phyloP scores from a whole-genome alignment of 768 basidiomycete species.

The Phaeotremella fagi region DNA sequence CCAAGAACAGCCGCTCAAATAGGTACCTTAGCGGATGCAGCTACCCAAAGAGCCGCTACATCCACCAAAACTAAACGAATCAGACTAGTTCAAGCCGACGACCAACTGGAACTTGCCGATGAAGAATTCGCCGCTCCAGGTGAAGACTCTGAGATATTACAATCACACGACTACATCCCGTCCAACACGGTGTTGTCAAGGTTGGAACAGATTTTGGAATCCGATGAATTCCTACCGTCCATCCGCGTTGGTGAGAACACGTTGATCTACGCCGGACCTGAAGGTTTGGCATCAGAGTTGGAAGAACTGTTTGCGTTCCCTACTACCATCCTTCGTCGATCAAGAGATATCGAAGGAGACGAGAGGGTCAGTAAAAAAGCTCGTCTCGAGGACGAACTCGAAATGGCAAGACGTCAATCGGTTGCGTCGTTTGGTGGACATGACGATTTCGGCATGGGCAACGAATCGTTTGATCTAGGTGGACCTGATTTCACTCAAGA shows the following conservation, averaged over 20 bases:
- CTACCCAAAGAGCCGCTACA: conserved; percentile 26
- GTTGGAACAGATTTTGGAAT: conserved; percentile 76
- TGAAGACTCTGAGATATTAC: conserved; percentile 61
- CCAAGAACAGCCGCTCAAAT: conserved; percentile 54
- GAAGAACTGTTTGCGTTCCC: conserved; percentile 80
- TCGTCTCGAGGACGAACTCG: conserved; percentile 61
- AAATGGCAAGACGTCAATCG: conserved; percentile 65
- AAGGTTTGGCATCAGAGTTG: conserved; percentile 64
- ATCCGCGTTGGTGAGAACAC: conserved; percentile 62
- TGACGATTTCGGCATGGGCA: conserved; percentile 55
- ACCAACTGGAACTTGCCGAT: conserved; percentile 72
- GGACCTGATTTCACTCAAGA: background rate
- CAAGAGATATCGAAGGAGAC: conserved; percentile 49
- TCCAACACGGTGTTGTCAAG: conserved; percentile 78
- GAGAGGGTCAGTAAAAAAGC: conserved; percentile 46
- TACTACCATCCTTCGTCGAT: conserved; percentile 55
- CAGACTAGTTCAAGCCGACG: conserved; percentile 58
- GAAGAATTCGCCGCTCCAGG: conserved; percentile 56
- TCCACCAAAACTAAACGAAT: conserved; percentile 62
- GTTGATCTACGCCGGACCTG: conserved; percentile 73
- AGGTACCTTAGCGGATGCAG: conserved; percentile 46
- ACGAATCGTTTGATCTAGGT: conserved; percentile 53
- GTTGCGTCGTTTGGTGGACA: conserved; percentile 57
- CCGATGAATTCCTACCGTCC: conserved; percentile 85
- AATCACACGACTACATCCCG: conserved; percentile 71